A percentile compares a stretch with the other conserved stretches of the same genome.
Evolutionary conservation across 169 alveolate genomes (phyloP).

Genomic region (Amoebophrya sp.): DNA sequence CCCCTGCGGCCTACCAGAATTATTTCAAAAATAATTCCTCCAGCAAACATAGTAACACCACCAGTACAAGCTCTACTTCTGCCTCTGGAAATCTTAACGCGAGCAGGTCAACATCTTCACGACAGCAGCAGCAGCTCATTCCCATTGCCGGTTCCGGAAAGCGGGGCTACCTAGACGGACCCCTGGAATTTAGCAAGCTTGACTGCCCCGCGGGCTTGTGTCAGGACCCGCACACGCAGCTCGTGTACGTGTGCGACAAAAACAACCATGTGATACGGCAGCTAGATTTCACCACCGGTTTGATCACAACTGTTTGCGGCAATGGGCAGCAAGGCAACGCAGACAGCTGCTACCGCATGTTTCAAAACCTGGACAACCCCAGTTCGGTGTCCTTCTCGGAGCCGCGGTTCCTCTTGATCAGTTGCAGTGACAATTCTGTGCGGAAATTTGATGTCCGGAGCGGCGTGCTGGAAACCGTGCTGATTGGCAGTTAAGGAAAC

Average conservation of each 20-base stretch:
- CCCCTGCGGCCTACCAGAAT: no score
- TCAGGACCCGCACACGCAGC: neutral
- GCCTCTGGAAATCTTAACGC: no score
- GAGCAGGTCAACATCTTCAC: no score
- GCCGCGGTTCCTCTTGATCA: neutral
- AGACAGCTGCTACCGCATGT: neutral
- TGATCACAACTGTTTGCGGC: neutral
- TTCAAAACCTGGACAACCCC: neutral
- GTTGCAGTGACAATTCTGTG: neutral
- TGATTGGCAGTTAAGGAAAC: neutral
- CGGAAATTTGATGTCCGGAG: neutral
- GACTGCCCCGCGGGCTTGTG: neutral
- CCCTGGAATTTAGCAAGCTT: neutral
- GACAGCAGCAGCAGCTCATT: no score
- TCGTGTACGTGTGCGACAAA: neutral
- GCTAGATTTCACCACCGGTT: neutral
- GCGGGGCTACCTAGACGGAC: conserved; percentile 16
- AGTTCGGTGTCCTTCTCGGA: neutral
- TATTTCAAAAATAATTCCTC: no score
- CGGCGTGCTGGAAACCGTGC: neutral
- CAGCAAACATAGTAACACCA: no score
- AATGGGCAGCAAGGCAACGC: neutral
- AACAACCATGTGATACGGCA: neutral
- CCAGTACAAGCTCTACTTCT: no score
- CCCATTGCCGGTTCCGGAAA: neutral